Evolutionary conservation across 2,329 filamentous ascomycete genomes (phyloP), one percentile per base, ranked within the genome.

Genomic region (Knufia petricola): DNA sequence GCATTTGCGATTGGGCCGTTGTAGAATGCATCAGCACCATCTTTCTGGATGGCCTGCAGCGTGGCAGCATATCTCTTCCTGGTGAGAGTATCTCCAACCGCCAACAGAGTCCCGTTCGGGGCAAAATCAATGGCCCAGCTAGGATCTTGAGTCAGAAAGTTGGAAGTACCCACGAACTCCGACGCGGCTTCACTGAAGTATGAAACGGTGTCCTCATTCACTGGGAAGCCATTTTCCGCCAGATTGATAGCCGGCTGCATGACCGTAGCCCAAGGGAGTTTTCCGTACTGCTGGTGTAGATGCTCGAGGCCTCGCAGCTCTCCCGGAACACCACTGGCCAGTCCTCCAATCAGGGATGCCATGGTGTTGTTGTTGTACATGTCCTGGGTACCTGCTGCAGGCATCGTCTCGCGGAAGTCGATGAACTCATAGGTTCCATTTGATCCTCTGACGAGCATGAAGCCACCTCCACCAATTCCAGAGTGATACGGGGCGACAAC

Each of bases 41-140:
- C 58, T 2, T 80, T 67, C 1, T 85, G 86, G 54, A 96, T 87
- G 1, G 73, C 77, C 60, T 90, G 80, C 1, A 96, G 75, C 0
- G 88, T 87, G 52, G 86, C 62, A 57, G 86, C 88, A 61, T 89
- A 94, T 50, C 89, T 77, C 60, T 82, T 84, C 38, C 89, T 75
- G 0, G 84, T 89, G 60, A 96, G 87, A 0, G 67, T 82, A 42
- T 94, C 86, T 15, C 86, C 87, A 2, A 88, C 66, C 15, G 75
- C 70, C 0, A 95, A 59, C 2, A 86, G 70, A 0, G 75, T 82
- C 2, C 88, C 90, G 52, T 89, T 81, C 0, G 87, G 87, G 1
- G 87, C 87, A 68, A 95, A 95, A 62, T 95, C 90, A 42, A 85
- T 64, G 0, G 89, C 87, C 84, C 87, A 96, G 2, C 79, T 77